Evolutionary conservation across 169 alveolate species (phyloP).

Genomic region (Miamiensis avidus): DNA sequence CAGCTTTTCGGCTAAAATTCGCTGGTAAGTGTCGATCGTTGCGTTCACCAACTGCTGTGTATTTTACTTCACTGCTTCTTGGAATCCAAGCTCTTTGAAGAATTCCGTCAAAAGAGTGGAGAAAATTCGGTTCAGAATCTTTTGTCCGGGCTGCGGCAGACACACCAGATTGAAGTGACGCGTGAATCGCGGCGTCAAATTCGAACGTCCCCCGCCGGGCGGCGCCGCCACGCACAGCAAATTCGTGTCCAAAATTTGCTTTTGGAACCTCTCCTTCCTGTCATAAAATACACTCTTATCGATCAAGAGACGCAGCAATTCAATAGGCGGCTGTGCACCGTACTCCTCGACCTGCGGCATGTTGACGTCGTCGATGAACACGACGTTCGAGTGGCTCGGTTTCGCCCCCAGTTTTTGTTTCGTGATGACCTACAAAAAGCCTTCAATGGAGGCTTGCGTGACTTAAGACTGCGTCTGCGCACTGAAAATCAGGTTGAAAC

Average conservation of each 20-base stretch:
- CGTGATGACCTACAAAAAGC: constrained; percentile 81
- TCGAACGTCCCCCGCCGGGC: constrained; percentile 92
- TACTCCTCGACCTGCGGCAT: constrained; percentile 88
- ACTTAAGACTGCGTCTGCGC: constrained; percentile 89
- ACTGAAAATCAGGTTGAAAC: constrained; percentile 86
- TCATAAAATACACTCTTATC: constrained; percentile 83
- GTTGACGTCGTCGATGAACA: constrained; percentile 87
- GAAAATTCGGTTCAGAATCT: constrained; percentile 76
- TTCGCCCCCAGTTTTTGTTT: constrained; percentile 80
- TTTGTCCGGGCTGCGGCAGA: constrained; percentile 80
- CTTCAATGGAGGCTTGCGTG: constrained; percentile 82
- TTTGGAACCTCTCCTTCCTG: constrained; percentile 79
- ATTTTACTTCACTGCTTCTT: constrained; percentile 73
- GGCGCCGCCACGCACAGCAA: constrained; percentile 90
- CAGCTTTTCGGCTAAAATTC: constrained; percentile 60
- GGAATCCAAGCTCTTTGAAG: constrained; percentile 66
- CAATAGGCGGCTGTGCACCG: constrained; percentile 88
- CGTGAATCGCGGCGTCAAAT: constrained; percentile 82
- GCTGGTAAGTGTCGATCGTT: constrained; percentile 71
- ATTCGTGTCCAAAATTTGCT: constrained; percentile 73
- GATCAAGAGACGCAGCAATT: constrained; percentile 77
- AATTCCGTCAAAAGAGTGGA: constrained; percentile 77
- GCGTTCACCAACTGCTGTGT: constrained; percentile 72
- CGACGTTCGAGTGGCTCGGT: constrained; percentile 31
- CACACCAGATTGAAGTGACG: constrained; percentile 80